These are phyloP conservation scores for Agarophyton chilense DNA, from an alignment of 23 red algal genomes.

Conservation along the genomic window DNA sequence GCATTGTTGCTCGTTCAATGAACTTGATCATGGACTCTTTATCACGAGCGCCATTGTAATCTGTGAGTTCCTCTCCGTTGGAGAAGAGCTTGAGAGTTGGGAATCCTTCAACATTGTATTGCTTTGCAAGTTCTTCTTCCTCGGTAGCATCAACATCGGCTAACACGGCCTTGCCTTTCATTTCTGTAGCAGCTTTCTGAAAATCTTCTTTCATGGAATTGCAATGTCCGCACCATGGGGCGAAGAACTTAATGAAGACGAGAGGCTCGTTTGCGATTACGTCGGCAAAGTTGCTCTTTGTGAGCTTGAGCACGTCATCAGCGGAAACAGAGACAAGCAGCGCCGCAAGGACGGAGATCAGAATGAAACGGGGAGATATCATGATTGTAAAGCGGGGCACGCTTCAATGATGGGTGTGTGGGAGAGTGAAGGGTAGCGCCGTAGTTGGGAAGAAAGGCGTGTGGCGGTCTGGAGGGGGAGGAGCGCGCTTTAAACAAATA, in stretches of 20 bases:
- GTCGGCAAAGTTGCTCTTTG: constrained; percentile 66
- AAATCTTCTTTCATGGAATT: constrained; percentile 88
- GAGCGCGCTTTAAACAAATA: too few species aligned
- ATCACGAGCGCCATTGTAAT: constrained; percentile 92
- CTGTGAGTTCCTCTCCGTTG: constrained; percentile 80
- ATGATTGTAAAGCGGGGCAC: background rate
- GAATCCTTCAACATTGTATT: constrained; percentile 90
- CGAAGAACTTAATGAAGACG: constrained; percentile 89
- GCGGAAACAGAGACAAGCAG: constrained; percentile 8
- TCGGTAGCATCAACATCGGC: constrained; percentile 94
- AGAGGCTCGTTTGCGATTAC: constrained; percentile 73
- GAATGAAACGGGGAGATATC: background rate
- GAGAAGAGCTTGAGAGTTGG: constrained; percentile 96
- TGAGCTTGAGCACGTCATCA: constrained; percentile 70
- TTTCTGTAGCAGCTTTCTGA: constrained; percentile 65
- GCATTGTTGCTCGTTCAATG: constrained; percentile 69
- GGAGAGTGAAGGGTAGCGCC: too few species aligned
- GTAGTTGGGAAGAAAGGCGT: too few species aligned
- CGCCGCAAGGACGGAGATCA: background rate
- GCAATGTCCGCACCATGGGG: constrained; percentile 99
- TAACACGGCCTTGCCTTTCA: constrained; percentile 85
- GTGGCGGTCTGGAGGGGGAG: too few species aligned
- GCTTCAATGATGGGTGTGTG: too few species aligned
- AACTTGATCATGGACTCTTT: constrained; percentile 78
- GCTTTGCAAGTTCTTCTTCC: constrained; percentile 83